phyloP scores from a whole-genome alignment of 2,329 filamentous ascomycete species.

The Orbilia ellipsospora region DNA sequence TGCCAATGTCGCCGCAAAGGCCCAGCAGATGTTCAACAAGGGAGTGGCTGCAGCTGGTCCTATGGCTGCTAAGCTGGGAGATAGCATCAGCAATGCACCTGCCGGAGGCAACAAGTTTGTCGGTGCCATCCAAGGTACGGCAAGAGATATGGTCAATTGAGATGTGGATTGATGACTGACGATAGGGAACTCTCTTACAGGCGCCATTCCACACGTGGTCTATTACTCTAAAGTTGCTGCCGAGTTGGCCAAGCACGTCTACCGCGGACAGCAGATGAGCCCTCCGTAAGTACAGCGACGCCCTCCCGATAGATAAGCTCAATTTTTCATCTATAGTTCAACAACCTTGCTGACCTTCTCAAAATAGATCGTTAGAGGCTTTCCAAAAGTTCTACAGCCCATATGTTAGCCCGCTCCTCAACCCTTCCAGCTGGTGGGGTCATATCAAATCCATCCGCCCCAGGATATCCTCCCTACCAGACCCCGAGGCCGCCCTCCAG shows the following conservation, averaged over 20 bases:
- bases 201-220: slow-evolving; percentile 82
- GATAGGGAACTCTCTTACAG: slow-evolving; percentile 65
- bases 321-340: neutral
- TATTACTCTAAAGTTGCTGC: slow-evolving; percentile 92
- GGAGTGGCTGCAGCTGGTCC: slow-evolving; percentile 64
- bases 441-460: slow-evolving; percentile 61
- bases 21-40: slow-evolving; percentile 62
- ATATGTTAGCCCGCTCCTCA: slow-evolving; percentile 38
- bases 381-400: slow-evolving; percentile 43
- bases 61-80: slow-evolving; percentile 58
- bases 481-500: slow-evolving; percentile 70
- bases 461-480: slow-evolving; percentile 65
- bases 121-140: slow-evolving; percentile 86
- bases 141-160: slow-evolving; percentile 60
- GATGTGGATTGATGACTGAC: slow-evolving; percentile 16
- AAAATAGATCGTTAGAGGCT: slow-evolving; percentile 34
- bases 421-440: slow-evolving; percentile 50
- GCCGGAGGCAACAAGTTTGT: slow-evolving; percentile 81
- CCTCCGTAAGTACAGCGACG: slow-evolving; percentile 79
- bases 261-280: slow-evolving; percentile 87
- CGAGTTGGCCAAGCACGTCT: slow-evolving; percentile 88
- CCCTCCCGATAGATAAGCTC: no score
- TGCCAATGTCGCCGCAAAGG: slow-evolving; percentile 60
- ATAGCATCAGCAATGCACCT: slow-evolving; percentile 69
- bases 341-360: neutral